These are phyloP conservation scores for Golubevia sp. DNA, from an alignment of 1,284 basidiomycete species.

Conservation along the genomic window DNA sequence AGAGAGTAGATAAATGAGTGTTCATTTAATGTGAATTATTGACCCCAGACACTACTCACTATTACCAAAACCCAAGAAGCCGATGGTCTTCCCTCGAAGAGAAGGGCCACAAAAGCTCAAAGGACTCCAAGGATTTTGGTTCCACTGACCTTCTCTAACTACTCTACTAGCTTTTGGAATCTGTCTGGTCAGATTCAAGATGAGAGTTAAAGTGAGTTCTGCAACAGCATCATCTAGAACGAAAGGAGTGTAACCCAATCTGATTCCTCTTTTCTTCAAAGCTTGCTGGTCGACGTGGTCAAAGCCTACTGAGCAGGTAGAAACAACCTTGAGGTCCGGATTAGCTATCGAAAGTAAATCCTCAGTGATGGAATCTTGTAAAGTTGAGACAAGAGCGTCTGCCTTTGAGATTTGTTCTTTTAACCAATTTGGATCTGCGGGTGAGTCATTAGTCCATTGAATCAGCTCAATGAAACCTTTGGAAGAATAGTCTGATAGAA, in stretches of 20 bases:
- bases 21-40: too few relatives aligned
- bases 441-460: not conserved
- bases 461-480: not conserved
- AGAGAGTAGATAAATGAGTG: not conserved
- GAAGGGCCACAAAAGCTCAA: constrained; percentile 80
- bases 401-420: not conserved
- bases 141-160: constrained; percentile 74
- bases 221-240: constrained; percentile 90
- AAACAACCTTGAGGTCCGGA: constrained; percentile 74
- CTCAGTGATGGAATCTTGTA: not conserved
- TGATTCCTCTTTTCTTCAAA: constrained; percentile 72
- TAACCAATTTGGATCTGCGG: not conserved
- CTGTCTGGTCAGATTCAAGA: constrained; percentile 85
- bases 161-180: constrained; percentile 70
- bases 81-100: constrained; percentile 69
- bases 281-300: constrained; percentile 79
- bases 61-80: constrained; percentile 91
- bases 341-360: constrained; percentile 40
- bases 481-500: not conserved
- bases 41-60: constrained; percentile 63
- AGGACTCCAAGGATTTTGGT: constrained; percentile 76
- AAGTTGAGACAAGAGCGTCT: not conserved
- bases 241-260: constrained; percentile 86
- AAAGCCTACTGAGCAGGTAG: constrained; percentile 72
- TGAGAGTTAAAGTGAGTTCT: constrained; percentile 83